Evolutionary conservation across 352 stramenopile species (phyloP).

Genomic region (Phytophthora uliginosa): DNA sequence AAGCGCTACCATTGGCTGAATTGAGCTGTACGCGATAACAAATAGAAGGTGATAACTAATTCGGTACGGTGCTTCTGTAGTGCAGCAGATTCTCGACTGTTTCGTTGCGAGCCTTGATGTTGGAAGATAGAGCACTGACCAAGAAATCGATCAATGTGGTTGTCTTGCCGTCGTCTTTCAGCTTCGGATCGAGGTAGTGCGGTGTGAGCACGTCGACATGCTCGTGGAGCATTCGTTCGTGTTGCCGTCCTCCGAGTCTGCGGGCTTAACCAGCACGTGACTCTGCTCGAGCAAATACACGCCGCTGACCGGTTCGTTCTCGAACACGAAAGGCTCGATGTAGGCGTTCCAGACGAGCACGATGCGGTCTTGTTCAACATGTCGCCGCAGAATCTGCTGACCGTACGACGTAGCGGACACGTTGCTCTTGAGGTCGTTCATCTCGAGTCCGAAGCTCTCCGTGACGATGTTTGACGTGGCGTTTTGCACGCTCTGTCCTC

Average conservation of each 20-base stretch:
- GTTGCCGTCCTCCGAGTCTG: conserved; percentile 16
- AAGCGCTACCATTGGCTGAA: no score
- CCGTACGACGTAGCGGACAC: conserved; percentile 57
- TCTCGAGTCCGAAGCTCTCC: conserved; percentile 64
- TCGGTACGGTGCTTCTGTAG: conserved; percentile 28
- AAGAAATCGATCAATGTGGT: conserved; percentile 53
- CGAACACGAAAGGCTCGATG: conserved; percentile 66
- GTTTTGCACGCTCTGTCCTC: conserved; percentile 23
- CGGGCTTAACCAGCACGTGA: conserved; percentile 63
- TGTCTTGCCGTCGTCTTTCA: conserved; percentile 39
- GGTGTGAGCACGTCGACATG: conserved; percentile 63
- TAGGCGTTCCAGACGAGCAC: conserved; percentile 68
- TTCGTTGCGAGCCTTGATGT: conserved; percentile 46
- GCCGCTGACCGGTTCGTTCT: conserved; percentile 44
- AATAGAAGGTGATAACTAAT: no score
- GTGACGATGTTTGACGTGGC: conserved; percentile 53
- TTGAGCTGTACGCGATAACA: no score
- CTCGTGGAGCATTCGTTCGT: conserved; percentile 44
- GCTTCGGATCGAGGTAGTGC: conserved; percentile 41
- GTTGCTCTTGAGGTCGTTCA: conserved; percentile 50
- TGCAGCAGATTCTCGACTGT: conserved; percentile 58
- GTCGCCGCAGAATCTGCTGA: conserved; percentile 64
- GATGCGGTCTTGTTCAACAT: conserved; percentile 61
- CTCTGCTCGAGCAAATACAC: conserved; percentile 61
- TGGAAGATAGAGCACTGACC: conserved; percentile 38